Percentiles rank a stretch among this genome's conserved stretches.
These are phyloP conservation scores for Yamadazyma aaseri DNA, from an alignment of 1,139 yeast species.

Conservation along the genomic window DNA sequence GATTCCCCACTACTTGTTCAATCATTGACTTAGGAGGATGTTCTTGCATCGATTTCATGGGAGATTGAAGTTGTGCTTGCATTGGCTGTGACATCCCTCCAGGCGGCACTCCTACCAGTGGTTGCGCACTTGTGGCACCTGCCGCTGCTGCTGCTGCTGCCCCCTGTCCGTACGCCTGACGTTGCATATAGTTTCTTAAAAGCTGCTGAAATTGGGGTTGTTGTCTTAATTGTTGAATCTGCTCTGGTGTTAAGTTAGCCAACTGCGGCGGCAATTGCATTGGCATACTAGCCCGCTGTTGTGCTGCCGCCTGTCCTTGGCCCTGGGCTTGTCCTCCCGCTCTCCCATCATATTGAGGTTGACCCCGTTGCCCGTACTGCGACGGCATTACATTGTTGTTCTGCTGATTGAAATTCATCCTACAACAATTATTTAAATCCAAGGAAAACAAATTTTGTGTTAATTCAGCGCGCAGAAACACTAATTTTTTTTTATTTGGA, in stretches of 20 bases:
- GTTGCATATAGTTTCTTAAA: constrained; percentile 36
- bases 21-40: background rate
- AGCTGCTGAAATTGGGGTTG: constrained; percentile 48
- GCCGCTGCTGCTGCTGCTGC: too few relatives aligned
- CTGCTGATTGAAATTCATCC: constrained; percentile 19
- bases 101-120: constrained; percentile 6
- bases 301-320: constrained; percentile 16
- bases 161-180: constrained; percentile 28
- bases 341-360: too few relatives aligned
- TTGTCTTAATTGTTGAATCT: constrained; percentile 46
- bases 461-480: too few relatives aligned
- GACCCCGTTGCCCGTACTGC: constrained; percentile 3
- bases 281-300: constrained; percentile 19
- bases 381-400: constrained; percentile 10
- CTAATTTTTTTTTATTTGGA: too few relatives aligned
- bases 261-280: constrained; percentile 38
- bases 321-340: constrained; percentile 3
- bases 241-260: constrained; percentile 44
- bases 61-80: constrained; percentile 8
- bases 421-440: background rate
- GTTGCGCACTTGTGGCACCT: too few relatives aligned
- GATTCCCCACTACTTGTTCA: background rate
- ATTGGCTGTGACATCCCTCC: constrained; percentile 4
- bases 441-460: too few relatives aligned
- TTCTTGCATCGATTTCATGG: constrained; percentile 4